Conservation (phyloP, 1,284 basidiomycete genomes). For the Rhodotorula sp. region DNA sequence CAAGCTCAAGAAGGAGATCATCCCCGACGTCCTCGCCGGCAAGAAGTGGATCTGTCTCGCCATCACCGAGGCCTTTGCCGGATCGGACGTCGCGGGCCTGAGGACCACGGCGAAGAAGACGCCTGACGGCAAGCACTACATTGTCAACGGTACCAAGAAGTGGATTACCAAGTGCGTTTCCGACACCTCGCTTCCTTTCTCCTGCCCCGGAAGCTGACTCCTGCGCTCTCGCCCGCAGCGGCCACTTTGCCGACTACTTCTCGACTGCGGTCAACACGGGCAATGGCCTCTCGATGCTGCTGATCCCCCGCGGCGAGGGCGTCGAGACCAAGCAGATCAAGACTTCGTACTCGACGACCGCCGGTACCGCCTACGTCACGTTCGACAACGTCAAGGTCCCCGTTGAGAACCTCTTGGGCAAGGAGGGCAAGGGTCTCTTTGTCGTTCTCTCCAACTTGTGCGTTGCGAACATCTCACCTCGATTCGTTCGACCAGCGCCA, state of each 20-base stretch:
- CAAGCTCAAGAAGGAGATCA: slow-evolving; percentile 70
- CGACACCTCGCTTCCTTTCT: neutral
- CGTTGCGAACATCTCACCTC: neutral
- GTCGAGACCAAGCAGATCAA: slow-evolving; percentile 83
- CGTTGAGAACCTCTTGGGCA: slow-evolving; percentile 78
- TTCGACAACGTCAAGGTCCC: slow-evolving; percentile 86
- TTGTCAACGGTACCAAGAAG: slow-evolving; percentile 61
- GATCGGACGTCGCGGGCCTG: slow-evolving; percentile 48
- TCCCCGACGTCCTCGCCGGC: slow-evolving; percentile 75
- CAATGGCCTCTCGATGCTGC: slow-evolving; percentile 78
- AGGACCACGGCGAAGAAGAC: slow-evolving; percentile 76
- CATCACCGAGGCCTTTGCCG: slow-evolving; percentile 82
- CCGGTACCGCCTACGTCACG: slow-evolving; percentile 71
- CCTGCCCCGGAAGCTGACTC: no score
- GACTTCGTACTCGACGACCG: slow-evolving; percentile 61
- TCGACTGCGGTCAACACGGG: slow-evolving; percentile 49
- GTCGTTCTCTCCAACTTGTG: slow-evolving; percentile 55
- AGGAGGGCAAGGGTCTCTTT: slow-evolving; percentile 73
- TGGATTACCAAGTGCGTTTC: slow-evolving; percentile 46
- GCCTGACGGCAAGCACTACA: slow-evolving; percentile 59
- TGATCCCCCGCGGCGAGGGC: slow-evolving; percentile 56
- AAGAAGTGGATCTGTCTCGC: slow-evolving; percentile 81
- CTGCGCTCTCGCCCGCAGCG: slow-evolving; percentile 47
- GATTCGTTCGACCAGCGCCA: neutral
- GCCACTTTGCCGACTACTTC: slow-evolving; percentile 39